Conservation (phyloP, 768 basidiomycete species). For the Boletus subcaerulescens region DNA sequence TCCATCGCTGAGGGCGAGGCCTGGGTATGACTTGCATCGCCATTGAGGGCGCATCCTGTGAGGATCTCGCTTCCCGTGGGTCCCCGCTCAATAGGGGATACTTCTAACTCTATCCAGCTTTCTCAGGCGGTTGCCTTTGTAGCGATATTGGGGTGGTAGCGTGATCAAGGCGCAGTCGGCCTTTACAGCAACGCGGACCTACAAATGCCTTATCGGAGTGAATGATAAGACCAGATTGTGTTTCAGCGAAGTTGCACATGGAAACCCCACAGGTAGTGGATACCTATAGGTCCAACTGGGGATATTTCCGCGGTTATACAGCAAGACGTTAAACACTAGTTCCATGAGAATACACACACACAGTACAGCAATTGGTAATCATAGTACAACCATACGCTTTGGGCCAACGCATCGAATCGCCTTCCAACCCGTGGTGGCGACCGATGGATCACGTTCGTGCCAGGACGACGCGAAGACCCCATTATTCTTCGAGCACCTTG, state of each 20-base stretch:
- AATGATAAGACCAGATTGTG: background rate
- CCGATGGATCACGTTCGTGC: background rate
- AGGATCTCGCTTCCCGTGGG: constrained; percentile 8
- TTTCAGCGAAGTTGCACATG: constrained; percentile 6
- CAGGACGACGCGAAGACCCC: background rate
- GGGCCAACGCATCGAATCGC: background rate
- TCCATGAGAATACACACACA: constrained; percentile 3
- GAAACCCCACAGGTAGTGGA: background rate
- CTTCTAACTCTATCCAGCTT: background rate
- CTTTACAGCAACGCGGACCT: constrained; percentile 20
- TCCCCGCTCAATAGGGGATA: background rate
- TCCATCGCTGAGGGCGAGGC: constrained; percentile 12
- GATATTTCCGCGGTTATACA: constrained; percentile 4
- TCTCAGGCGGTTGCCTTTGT: constrained; percentile 4
- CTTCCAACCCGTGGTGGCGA: background rate
- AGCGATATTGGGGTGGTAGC: background rate
- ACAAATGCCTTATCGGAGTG: constrained; percentile 12
- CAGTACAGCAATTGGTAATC: background rate
- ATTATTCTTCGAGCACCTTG: constrained; percentile 7
- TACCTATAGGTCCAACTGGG: background rate
- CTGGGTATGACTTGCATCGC: background rate
- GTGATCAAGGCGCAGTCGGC: constrained; percentile 8
- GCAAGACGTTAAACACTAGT: constrained; percentile 8
- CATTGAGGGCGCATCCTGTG: constrained; percentile 3
- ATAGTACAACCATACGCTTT: background rate